phyloP scores from a whole-genome alignment of 73 alveolate species.

The Paramecium bursaria region DNA sequence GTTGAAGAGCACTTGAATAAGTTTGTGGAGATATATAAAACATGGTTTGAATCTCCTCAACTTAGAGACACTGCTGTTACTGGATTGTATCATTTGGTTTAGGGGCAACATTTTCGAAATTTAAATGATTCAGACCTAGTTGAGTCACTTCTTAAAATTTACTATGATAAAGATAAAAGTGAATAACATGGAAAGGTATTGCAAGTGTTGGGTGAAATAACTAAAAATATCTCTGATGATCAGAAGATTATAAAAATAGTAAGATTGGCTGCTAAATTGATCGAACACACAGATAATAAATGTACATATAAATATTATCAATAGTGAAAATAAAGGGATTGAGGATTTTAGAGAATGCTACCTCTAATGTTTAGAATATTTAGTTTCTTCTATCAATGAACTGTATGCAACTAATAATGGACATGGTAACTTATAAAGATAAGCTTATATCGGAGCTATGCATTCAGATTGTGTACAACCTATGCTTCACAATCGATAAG shows the following conservation, averaged over 20 bases:
- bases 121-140: not conserved
- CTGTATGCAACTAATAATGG: not conserved
- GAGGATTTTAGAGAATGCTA: conserved; percentile 35
- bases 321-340: conserved; percentile 29
- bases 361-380: not conserved
- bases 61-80: conserved; percentile 2
- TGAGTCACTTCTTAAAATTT: not conserved
- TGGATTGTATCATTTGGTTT: conserved; percentile 16
- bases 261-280: conserved; percentile 11
- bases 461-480: not conserved
- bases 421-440: not conserved
- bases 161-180: not conserved
- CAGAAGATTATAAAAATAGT: conserved; percentile 1
- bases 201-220: not conserved
- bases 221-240: conserved; percentile 29
- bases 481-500: not conserved
- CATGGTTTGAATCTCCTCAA: conserved; percentile 19
- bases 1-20: conserved; percentile 27
- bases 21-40: conserved; percentile 20
- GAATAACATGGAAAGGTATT: not conserved
- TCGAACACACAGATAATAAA: conserved; percentile 18
- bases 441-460: conserved; percentile 1
- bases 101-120: not conserved
- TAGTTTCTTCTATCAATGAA: conserved; percentile 18
- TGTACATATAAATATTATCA: not conserved